Base-by-base conservation (phyloP, 2,329 filamentous ascomycete genomes). In the Fusarium coicis region DNA sequence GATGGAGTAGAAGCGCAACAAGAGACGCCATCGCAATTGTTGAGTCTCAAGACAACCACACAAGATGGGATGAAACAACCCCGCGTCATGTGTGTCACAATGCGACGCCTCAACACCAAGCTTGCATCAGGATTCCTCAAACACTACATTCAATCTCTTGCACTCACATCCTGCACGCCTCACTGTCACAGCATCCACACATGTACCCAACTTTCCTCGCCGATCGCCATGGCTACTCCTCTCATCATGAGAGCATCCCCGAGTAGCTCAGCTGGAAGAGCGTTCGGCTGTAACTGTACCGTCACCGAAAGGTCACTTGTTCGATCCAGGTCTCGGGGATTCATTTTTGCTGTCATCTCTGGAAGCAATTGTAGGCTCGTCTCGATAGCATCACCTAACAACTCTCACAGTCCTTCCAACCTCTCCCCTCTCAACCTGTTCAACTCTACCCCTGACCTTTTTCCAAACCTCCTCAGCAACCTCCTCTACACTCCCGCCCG, bases 401-500 rank as follows among this genome's bases (percentile, higher is more conserved):
- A 74, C 47, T 73, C 88, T 84, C 54, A 88, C 85, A 28, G 72
- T 76, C 37, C 72, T 81, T 2, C 87, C 87, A 23, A 86, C 76
- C 75, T 87, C 85, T 0, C 88, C 87, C 59, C 82, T 82, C 72
- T 87, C 85, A 19, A 89, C 87, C 30, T 81, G 80, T 60, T 85
- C 84, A 16, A 90, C 77, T 63, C 84, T 82, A n/a, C 77, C 80
- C 74, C 78, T 75, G 2, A 89, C 87, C 70, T 85, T 83, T 46
- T 79, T 80, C 89, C 89, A 91, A 30, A 92, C 83, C 75, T 84
- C 84, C 63, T 87, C 85, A 10, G 85, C 85, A 11, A 92, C 88
- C 66, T 87, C 89, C 53, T 90, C 89, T 3, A 89, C 84, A 5
- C 82, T 85, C 4, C 84, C 80, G 1, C 87, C 86, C 4, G 89